phyloP scores from a whole-genome alignment of 2,329 filamentous ascomycete species.

The Pleomassaria siparia region DNA sequence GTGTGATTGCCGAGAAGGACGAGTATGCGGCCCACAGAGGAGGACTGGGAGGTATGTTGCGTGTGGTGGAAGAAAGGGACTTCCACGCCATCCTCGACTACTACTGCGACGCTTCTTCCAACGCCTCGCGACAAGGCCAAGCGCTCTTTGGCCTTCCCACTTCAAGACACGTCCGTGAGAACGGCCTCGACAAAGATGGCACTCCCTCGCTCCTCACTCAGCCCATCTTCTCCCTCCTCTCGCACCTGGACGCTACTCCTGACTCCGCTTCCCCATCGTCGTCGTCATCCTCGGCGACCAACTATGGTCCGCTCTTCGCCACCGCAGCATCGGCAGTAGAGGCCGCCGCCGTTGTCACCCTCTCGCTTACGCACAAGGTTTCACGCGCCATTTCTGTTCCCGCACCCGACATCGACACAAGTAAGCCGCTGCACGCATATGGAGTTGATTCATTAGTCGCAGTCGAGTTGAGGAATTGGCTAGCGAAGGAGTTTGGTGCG shows the following conservation, averaged over 20 bases:
- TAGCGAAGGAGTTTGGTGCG: constrained; percentile 15
- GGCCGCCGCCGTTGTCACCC: not conserved
- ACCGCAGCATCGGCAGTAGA: too few species aligned
- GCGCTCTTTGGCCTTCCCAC: not conserved
- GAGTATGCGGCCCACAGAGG: not conserved
- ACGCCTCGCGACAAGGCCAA: not conserved
- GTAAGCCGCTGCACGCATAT: constrained; percentile 1
- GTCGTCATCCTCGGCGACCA: too few species aligned
- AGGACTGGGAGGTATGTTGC: not conserved
- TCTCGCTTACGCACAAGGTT: not conserved
- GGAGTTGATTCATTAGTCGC: constrained; percentile 30
- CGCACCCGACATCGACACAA: not conserved
- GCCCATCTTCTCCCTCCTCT: too few species aligned
- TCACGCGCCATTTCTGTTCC: not conserved
- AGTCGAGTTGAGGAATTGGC: constrained; percentile 28
- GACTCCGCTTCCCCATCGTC: too few species aligned
- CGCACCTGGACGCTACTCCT: too few species aligned
- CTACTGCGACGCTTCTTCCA: not conserved
- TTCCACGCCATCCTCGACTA: not conserved
- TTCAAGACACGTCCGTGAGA: too few species aligned
- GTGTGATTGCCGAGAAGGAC: not conserved
- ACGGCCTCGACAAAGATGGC: too few species aligned
- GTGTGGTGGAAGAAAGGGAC: not conserved
- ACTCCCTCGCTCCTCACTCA: too few species aligned
- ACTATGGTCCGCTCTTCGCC: too few species aligned